A percentile compares a stretch with the other conserved stretches of the same genome.
phyloP scores from a whole-genome alignment of 108 stramenopile genomes.

The Thalassiosira profunda region DNA sequence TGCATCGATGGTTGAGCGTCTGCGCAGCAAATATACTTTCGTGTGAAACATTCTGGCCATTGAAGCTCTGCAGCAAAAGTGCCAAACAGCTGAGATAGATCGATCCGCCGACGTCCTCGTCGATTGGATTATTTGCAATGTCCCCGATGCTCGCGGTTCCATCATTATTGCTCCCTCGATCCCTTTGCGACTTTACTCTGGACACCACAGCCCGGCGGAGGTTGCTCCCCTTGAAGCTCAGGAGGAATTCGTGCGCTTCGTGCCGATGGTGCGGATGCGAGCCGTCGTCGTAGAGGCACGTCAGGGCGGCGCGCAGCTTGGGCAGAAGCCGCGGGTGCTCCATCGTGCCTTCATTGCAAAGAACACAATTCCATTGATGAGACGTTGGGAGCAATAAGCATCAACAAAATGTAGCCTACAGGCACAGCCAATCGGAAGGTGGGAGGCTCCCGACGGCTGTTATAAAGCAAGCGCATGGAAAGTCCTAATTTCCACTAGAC shows the following conservation, averaged over 20 bases:
- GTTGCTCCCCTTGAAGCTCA: conserved; percentile 70
- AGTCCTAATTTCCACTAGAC: too few species aligned
- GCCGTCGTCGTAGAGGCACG: conserved; percentile 49
- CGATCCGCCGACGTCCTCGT: conserved; percentile 15
- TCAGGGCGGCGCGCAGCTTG: conserved; percentile 60
- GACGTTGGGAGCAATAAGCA: too few species aligned
- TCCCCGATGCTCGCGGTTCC: too few species aligned
- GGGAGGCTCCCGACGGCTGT: too few species aligned
- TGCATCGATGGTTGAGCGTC: conserved; percentile 29
- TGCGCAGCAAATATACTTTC: conserved; percentile 49
- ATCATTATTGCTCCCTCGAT: not conserved
- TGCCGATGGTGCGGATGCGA: conserved; percentile 11
- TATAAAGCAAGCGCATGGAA: too few species aligned
- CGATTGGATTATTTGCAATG: not conserved
- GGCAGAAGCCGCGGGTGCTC: conserved; percentile 48
- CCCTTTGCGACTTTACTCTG: conserved; percentile 24
- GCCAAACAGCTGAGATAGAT: conserved; percentile 30
- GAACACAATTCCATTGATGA: too few species aligned
- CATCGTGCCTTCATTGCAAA: not conserved
- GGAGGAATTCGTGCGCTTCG: conserved; percentile 73
- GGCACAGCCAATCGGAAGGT: too few species aligned
- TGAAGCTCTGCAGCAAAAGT: not conserved
- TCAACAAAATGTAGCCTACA: too few species aligned
- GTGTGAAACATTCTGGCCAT: not conserved
- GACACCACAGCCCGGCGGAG: conserved; percentile 52